Evolutionary conservation across 768 basidiomycete genomes (phyloP).

Genomic region (Lyophyllum decastes): DNA sequence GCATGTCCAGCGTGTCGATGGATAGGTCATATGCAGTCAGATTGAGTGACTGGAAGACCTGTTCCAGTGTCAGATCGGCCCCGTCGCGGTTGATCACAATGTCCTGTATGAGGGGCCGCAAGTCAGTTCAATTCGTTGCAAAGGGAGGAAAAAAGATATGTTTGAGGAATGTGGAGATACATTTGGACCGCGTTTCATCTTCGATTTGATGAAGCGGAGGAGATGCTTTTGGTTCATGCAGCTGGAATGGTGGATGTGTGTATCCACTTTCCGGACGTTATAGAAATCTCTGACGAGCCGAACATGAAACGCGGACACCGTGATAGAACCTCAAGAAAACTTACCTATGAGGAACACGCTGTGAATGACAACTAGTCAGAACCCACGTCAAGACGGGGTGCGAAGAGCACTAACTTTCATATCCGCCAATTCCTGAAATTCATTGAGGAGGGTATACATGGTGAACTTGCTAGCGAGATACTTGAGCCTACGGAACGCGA

Average conservation of each 20-base stretch:
- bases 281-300: constrained; percentile 83
- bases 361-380: constrained; percentile 5
- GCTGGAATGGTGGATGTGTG: constrained; percentile 97
- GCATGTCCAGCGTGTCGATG: constrained; percentile 99
- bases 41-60: constrained; percentile 96
- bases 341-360: constrained; percentile 85
- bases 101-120: constrained; percentile 54
- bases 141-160: background rate
- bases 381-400: background rate
- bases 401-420: constrained; percentile 77
- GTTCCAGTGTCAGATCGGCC: constrained; percentile 79
- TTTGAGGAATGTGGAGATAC: constrained; percentile 50
- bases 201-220: constrained; percentile 97
- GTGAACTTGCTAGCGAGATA: constrained; percentile 93
- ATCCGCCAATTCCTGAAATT: constrained; percentile 90
- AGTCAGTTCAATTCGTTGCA: background rate
- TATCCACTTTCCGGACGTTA: constrained; percentile 97
- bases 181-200: constrained; percentile 87
- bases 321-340: constrained; percentile 12
- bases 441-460: constrained; percentile 90
- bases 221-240: constrained; percentile 99
- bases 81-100: constrained; percentile 96
- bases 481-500: constrained; percentile 88
- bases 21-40: constrained; percentile 97
- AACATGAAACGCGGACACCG: background rate